phyloP scores from a whole-genome alignment of 345 rosid species.

The Kernera saxatilis region DNA sequence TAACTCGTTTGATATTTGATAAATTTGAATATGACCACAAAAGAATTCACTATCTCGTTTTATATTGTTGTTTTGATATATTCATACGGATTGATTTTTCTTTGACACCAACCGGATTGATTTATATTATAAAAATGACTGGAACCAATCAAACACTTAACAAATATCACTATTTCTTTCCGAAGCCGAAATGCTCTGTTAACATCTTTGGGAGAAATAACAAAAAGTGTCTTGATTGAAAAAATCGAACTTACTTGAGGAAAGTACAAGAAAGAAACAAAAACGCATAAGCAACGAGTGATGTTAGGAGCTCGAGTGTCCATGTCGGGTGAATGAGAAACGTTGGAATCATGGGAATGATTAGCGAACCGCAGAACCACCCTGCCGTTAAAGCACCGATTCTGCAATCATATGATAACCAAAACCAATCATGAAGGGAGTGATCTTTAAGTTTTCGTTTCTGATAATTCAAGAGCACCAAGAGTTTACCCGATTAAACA shows the following conservation, averaged over 20 bases:
- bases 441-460: neutral
- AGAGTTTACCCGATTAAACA: constrained; percentile 56
- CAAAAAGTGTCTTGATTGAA: neutral
- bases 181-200: neutral
- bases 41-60: neutral
- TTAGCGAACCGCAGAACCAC: constrained; percentile 76
- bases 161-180: neutral
- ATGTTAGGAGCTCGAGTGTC: constrained; percentile 92
- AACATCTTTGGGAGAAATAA: neutral
- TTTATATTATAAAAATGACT: neutral
- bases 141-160: neutral
- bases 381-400: constrained; percentile 75
- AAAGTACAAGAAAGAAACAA: constrained; percentile 86
- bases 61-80: neutral
- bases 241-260: constrained; percentile 47
- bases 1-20: neutral
- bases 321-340: constrained; percentile 68
- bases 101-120: neutral
- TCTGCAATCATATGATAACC: constrained; percentile 35
- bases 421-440: neutral
- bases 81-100: neutral
- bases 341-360: constrained; percentile 82
- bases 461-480: neutral
- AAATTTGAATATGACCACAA: neutral
- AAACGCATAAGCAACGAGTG: constrained; percentile 70